Conservation (phyloP, 2,329 filamentous ascomycete genomes). For the Monosporascus sp. region DNA sequence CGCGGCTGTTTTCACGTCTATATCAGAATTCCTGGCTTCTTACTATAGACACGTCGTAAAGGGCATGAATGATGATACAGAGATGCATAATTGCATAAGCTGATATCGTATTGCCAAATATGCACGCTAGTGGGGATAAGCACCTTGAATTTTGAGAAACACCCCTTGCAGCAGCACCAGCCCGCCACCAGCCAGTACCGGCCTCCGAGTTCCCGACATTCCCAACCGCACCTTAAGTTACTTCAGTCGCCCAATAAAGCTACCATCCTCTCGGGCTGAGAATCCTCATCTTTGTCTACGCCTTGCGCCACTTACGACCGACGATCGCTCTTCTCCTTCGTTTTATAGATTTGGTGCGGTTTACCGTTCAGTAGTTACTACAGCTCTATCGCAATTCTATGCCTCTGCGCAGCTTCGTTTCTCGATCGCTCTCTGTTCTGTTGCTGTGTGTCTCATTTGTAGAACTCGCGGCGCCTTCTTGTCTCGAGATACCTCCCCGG, state of each 20-base stretch:
- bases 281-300: neutral
- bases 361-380: neutral
- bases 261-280: neutral
- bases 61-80: too few species aligned
- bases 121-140: too few species aligned
- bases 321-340: neutral
- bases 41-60: too few species aligned
- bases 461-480: too few species aligned
- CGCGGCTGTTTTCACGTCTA: too few species aligned
- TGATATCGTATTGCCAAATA: too few species aligned
- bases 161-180: neutral
- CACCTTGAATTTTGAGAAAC: too few species aligned
- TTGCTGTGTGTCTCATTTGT: too few species aligned
- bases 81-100: too few species aligned
- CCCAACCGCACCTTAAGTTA: neutral
- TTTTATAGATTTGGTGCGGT: neutral
- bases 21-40: too few species aligned
- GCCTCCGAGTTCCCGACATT: neutral
- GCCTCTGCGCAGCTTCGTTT: neutral
- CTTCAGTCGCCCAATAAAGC: neutral
- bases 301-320: neutral
- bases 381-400: neutral
- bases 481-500: neutral
- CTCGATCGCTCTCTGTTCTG: neutral
- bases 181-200: neutral